Percentiles rank a stretch among this genome's conserved stretches.
These are phyloP conservation scores for Aspergillus sp. DNA, from an alignment of 2,329 filamentous ascomycete species.

Conservation along the genomic window DNA sequence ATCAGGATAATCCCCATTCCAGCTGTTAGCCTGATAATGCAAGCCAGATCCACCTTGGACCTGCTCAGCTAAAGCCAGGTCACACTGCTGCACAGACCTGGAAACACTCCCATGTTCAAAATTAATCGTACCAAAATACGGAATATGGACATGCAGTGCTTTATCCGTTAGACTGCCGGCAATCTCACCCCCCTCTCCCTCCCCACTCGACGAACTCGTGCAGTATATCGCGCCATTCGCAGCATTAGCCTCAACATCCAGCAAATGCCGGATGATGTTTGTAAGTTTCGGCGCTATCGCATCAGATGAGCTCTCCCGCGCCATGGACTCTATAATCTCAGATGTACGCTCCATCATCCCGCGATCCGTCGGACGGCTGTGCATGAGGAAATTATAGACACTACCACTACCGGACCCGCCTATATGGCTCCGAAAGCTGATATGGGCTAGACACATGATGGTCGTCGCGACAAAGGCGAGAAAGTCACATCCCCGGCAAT, in stretches of 20 bases:
- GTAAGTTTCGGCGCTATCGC: conserved; percentile 1
- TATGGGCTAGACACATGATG: conserved; percentile 49
- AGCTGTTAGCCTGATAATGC: too few relatives aligned
- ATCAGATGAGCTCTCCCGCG: background rate
- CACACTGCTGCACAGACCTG: background rate
- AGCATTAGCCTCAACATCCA: conserved; percentile 41
- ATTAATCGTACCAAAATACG: conserved; percentile 9
- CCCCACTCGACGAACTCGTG: background rate
- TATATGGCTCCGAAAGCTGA: conserved; percentile 35
- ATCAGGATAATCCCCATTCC: background rate
- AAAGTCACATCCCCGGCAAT: conserved; percentile 54
- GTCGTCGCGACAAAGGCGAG: conserved; percentile 45
- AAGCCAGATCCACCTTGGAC: background rate
- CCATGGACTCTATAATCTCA: conserved; percentile 28
- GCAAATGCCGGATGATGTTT: conserved; percentile 34
- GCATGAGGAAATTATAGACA: background rate
- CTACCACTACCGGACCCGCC: background rate
- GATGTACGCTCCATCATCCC: conserved; percentile 43
- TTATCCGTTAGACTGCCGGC: background rate
- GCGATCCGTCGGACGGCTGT: conserved; percentile 33
- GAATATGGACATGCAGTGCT: conserved; percentile 1
- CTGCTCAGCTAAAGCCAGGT: background rate
- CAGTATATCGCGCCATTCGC: conserved; percentile 22
- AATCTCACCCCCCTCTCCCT: conserved; percentile 7
- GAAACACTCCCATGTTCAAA: background rate